phyloP scores from a whole-genome alignment of 306 rosid genomes.

The Lupinus albus region DNA sequence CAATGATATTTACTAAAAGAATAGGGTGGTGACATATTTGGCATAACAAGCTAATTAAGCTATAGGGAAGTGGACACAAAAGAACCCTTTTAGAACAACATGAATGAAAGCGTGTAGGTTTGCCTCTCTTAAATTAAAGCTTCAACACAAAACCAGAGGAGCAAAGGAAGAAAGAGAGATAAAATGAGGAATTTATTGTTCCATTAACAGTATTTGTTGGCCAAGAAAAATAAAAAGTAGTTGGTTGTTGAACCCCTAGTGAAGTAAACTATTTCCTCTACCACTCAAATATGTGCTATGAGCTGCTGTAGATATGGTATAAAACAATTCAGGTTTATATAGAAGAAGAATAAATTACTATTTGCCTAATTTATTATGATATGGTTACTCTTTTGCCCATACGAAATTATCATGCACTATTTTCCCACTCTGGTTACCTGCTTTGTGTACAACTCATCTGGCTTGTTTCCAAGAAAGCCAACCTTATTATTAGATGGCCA shows the following conservation, averaged over 20 bases:
- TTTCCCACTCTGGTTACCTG: conserved; percentile 45
- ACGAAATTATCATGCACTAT: conserved; percentile 40
- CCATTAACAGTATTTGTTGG: conserved; percentile 75
- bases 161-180: conserved; percentile 35
- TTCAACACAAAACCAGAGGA: conserved; percentile 43
- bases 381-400: conserved; percentile 49
- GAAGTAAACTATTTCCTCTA: conserved; percentile 38
- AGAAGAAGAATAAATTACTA: not conserved
- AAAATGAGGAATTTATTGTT: conserved; percentile 61
- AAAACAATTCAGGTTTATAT: conserved; percentile 12
- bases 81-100: not conserved
- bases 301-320: not conserved
- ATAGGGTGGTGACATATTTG: not conserved
- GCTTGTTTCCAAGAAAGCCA: too few species aligned
- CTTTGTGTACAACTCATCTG: not conserved
- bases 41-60: not conserved
- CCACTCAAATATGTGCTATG: not conserved
- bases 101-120: conserved; percentile 56
- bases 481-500: too few species aligned
- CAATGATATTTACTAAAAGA: not conserved
- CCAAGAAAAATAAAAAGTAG: conserved; percentile 65
- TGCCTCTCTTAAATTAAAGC: conserved; percentile 47
- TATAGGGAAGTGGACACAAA: not conserved
- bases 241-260: conserved; percentile 87
- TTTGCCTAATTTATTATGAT: conserved; percentile 1